Evolutionary conservation across 352 stramenopile genomes (phyloP), one percentile per base, ranked within the genome.

Genomic region (Pythium utonaiense): DNA sequence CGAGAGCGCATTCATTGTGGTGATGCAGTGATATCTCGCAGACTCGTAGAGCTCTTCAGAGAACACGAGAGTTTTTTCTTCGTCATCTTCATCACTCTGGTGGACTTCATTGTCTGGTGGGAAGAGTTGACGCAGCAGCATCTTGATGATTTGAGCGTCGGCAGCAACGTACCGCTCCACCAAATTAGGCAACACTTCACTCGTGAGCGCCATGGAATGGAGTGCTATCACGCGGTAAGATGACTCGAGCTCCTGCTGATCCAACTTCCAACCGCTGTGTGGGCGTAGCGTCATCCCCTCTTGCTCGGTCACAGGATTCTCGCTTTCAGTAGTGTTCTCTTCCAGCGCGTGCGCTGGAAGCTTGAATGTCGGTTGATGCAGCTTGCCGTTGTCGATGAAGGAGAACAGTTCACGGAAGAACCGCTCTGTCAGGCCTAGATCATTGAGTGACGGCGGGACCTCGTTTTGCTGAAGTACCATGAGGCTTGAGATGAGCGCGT

Each of bases 81-180:
- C 70, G 1, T 69, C 69, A 13, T 85, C 74, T 53, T 83, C 41
- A 21, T 49, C 74, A 7, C 51, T 79, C 64, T 86, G 69, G 53
- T 93, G 81, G 1, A 91, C 81, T 68, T 93, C 81, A 28, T 89
- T 89, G 51, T 88, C 77, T 9, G 83, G 80, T 17, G 83, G 81
- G 42, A 91, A 93, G 24, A 91, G 45, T 52, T 90, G 64, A 2
- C 83, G 79, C 25, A 93, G 60, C 52, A 91, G 28, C 71, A 91
- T 85, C 56, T 91, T 91, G 67, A 91, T 78, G 14, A 80, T 69
- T 25, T 73, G 78, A 6, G 71, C 54, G 31, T 91, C 80, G 0
- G 54, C 53, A 38, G 86, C 58, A 19, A 91, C 63, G 56, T 83
- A 76, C 25, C 70, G 71, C 53, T 89, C 83, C 13, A 91, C 81